Base-by-base conservation (phyloP, 2,329 filamentous ascomycete species). In the Dactylellina cionopaga region DNA sequence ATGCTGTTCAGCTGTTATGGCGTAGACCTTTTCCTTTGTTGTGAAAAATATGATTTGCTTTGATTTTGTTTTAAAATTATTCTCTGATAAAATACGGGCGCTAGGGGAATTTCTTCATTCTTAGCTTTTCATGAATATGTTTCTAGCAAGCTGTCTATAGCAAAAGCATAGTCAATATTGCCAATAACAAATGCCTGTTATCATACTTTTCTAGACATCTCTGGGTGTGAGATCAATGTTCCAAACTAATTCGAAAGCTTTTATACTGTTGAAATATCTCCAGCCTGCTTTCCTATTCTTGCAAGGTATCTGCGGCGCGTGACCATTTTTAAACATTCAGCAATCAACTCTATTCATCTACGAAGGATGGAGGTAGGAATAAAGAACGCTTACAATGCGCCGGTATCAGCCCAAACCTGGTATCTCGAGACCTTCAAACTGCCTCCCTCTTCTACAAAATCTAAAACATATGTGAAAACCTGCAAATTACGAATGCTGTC, bases 361-460 rank as follows among this genome's bases (percentile, higher is more conserved):
- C n/a, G n/a, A n/a, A n/a, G n/a, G n/a, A n/a, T n/a, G n/a, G 31
- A 7, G 15, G 9, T 9, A 39, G 9, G 11, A 55, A 27, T 9
- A 17, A 39, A 17, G 24, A 33, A 11, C 24, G 37, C 68, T 58
- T 79, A 81, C 43, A 79, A 78, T 5, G 80, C 80, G 4, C 80
- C 80, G 1, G 80, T 78, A 71, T 81, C 80, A 5, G 80, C 80
- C 80, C 80, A 81, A 22, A 81, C 69, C 68, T 81, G 80, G 54
- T 80, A 81, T 29, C 69, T 75, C 6, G 41, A 51, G 11, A 81
- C 75, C 66, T 77, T 79, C 5, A 54, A 24, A 3, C 19, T 15
- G 2, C 37, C 52, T 13, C 41, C 59, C 7, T 74, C 58, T 0
- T 63, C 75, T 31, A 78, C 77, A 54, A 81, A 81, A 24, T 43